phyloP scores from a whole-genome alignment of 2,329 filamentous ascomycete genomes.

The Ascosphaera acerosa region DNA sequence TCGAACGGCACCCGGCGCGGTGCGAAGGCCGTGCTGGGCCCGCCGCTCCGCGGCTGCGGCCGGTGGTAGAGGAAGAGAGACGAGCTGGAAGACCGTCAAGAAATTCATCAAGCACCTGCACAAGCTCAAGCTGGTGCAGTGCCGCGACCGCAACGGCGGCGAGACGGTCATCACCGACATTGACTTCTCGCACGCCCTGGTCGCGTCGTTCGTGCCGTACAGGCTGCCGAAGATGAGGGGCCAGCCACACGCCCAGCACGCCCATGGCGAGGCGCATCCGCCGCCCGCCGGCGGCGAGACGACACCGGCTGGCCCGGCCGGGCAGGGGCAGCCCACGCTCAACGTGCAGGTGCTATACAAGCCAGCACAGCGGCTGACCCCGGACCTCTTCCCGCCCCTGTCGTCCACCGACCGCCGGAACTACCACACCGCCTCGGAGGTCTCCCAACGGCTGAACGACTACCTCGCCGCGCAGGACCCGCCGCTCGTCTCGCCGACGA shows the following conservation, averaged over 20 bases:
- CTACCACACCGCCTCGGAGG: conserved; percentile 33
- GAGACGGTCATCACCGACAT: conserved; percentile 39
- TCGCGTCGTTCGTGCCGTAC: conserved; percentile 35
- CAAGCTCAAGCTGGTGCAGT: conserved; percentile 35
- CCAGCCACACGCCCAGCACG: conserved; percentile 12
- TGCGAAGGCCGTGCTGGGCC: no score
- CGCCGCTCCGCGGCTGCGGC: no score
- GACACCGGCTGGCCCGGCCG: conserved; percentile 14
- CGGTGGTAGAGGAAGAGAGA: no score
- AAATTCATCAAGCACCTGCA: conserved; percentile 45
- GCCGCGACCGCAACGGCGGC: conserved; percentile 37
- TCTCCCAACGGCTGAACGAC: conserved; percentile 29
- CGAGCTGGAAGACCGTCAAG: conserved; percentile 42
- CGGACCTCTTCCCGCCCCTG: conserved; percentile 25
- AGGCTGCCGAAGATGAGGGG: conserved; percentile 27
- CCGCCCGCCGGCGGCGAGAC: conserved; percentile 9
- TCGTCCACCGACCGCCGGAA: conserved; percentile 25
- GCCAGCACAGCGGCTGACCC: conserved; percentile 30
- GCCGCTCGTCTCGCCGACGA: conserved; percentile 28
- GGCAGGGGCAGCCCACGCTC: conserved; percentile 19
- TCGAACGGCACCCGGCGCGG: no score
- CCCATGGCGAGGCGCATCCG: conserved; percentile 9
- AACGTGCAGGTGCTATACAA: conserved; percentile 28
- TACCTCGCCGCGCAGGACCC: conserved; percentile 32
- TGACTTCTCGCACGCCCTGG: conserved; percentile 31